Evolutionary conservation across 495 filamentous ascomycete species (phyloP).

Genomic region (Penicillium turbatum): DNA sequence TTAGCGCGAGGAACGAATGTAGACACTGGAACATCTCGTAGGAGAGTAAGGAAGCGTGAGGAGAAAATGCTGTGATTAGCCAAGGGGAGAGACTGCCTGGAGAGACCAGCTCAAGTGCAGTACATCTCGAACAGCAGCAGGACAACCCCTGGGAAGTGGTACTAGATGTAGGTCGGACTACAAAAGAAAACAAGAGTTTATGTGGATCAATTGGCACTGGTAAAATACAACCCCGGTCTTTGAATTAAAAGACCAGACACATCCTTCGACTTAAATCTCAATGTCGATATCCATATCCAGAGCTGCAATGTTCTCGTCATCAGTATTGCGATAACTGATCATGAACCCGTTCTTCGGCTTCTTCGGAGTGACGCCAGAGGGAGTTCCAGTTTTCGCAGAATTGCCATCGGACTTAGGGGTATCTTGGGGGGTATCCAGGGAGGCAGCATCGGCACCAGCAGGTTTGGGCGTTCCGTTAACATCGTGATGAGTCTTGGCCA

Average conservation of each 20-base stretch:
- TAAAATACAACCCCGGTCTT: neutral
- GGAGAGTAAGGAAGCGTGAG: no score
- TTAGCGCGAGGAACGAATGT: no score
- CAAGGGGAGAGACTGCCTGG: no score
- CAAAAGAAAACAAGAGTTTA: no score
- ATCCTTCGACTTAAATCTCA: constrained; percentile 50
- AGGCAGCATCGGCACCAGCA: constrained; percentile 33
- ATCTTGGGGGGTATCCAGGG: constrained; percentile 44
- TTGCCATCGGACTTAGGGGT: constrained; percentile 41
- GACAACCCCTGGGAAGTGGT: no score
- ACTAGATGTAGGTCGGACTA: neutral
- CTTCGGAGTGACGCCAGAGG: constrained; percentile 44
- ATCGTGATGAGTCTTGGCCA: constrained; percentile 59
- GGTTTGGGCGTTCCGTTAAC: constrained; percentile 30
- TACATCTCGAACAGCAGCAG: no score
- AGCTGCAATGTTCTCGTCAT: constrained; percentile 79
- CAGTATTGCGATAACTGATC: constrained; percentile 68
- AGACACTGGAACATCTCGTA: no score
- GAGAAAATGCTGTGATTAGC: no score
- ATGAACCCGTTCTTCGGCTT: constrained; percentile 56
- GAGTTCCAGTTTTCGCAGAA: constrained; percentile 23
- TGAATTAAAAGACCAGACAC: neutral
- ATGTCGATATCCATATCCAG: constrained; percentile 80
- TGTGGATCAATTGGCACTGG: no score
- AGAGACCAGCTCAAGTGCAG: no score